A percentile compares a stretch with the other conserved stretches of the same genome.
Conservation (phyloP, 2,329 filamentous ascomycete genomes). For the Neonectria hederae region DNA sequence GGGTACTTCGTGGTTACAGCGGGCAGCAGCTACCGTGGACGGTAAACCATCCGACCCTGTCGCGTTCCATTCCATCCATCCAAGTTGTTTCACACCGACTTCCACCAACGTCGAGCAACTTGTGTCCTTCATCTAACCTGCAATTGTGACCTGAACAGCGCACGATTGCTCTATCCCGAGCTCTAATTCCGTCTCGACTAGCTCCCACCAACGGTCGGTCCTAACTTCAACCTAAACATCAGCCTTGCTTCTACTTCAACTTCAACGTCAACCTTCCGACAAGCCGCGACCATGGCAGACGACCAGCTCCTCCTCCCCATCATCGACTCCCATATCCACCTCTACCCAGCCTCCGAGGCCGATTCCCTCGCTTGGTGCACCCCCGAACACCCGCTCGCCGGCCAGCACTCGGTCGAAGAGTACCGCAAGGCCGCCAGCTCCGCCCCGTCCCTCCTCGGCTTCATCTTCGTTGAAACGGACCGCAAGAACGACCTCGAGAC, state of each 20-base stretch:
- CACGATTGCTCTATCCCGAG: neutral
- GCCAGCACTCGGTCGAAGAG: constrained; percentile 71
- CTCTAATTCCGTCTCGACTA: neutral
- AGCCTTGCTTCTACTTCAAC: neutral
- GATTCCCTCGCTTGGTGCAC: constrained; percentile 75
- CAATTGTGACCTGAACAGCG: neutral
- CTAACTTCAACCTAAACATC: neutral
- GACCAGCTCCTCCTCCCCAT: constrained; percentile 63
- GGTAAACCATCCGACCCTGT: neutral
- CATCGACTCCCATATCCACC: constrained; percentile 92
- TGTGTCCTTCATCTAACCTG: neutral
- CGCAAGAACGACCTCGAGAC: constrained; percentile 68
- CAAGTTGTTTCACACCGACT: constrained; percentile 16
- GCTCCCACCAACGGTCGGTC: neutral
- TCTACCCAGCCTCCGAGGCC: constrained; percentile 77
- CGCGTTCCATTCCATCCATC: constrained; percentile 1
- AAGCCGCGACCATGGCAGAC: constrained; percentile 48
- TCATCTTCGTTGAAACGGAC: constrained; percentile 86
- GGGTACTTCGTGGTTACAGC: constrained; percentile 12
- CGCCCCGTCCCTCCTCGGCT: constrained; percentile 66
- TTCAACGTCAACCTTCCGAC: neutral
- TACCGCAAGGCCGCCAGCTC: constrained; percentile 62
- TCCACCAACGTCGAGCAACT: constrained; percentile 6
- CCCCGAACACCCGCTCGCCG: constrained; percentile 66
- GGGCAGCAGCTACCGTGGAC: constrained; percentile 8